These are phyloP conservation scores for Citrus reticulata DNA, from an alignment of 345 rosid species.

Conservation along the genomic window DNA sequence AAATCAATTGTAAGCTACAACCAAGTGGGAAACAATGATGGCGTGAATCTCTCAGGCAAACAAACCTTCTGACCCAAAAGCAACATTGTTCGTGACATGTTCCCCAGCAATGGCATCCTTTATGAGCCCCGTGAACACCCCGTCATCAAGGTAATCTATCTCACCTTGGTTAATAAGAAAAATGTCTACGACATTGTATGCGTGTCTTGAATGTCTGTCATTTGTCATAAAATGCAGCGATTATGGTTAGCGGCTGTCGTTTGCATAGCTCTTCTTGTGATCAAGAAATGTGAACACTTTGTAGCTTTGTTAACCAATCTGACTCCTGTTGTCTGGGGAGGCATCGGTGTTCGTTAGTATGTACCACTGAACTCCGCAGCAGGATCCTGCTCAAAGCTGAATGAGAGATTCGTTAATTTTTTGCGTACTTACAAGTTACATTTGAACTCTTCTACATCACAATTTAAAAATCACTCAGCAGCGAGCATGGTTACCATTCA, in stretches of 20 bases:
- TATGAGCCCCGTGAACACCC: constrained; percentile 95
- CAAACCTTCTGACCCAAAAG: too few species aligned
- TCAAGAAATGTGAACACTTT: neutral
- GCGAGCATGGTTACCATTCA: too few species aligned
- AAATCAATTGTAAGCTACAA: constrained; percentile 92
- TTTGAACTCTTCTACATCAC: too few species aligned
- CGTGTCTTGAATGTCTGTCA: too few species aligned
- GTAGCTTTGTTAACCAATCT: neutral
- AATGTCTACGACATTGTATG: neutral
- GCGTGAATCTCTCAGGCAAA: too few species aligned
- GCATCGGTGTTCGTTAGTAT: constrained; percentile 37
- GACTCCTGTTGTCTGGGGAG: neutral
- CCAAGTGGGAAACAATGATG: constrained; percentile 23
- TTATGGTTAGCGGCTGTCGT: neutral
- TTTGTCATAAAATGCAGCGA: too few species aligned
- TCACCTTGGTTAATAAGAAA: too few species aligned
- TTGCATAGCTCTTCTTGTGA: neutral
- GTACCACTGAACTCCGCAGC: constrained; percentile 88
- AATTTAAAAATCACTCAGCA: too few species aligned
- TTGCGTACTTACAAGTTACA: neutral
- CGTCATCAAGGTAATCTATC: constrained; percentile 54
- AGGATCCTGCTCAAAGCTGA: constrained; percentile 82
- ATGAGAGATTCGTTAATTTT: constrained; percentile 30
- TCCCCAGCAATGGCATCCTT: constrained; percentile 35
- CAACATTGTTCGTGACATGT: too few species aligned